Evolutionary conservation across 2,329 filamentous ascomycete species (phyloP), one percentile per base, ranked within the genome.

Genomic region (Juglanconis juglandina): DNA sequence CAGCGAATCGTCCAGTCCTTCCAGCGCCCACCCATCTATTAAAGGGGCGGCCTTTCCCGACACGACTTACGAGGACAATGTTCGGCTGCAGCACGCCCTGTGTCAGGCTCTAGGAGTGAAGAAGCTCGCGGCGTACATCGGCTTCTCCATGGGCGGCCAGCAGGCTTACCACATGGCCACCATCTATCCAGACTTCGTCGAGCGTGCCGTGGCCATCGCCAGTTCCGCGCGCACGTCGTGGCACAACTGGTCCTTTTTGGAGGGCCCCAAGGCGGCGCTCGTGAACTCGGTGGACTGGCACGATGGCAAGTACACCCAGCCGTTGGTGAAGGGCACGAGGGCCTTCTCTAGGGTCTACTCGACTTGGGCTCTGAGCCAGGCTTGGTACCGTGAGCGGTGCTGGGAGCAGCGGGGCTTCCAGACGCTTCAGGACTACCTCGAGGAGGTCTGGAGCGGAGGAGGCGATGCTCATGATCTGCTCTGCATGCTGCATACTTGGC

Each of bases 301-400:
- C 1, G 69, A 68, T 3, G 75, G 76, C 0, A 65, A 68, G n/a
- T 69, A 63, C 34, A 63, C 59, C 4, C 48, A 67, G 47, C 60
- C 62, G 2, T 63, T 52, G 7, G 70, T 3, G 87, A 76, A 72
- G 77, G 74, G 67, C 17, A 67, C 65, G 42, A 67, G 39, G 68
- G 80, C 63, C 69, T 93, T 94, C 58, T 89, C 82, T 0, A 81
- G 88, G 48, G 89, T 86, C 0, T 95, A 94, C 72, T 89, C 90
- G 1, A 90, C 89, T 0, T 95, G 86, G 90, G 90, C 90, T 0
- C 89, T 93, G 67, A 89, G 86, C 57, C 89, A 93, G 67, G 81
- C 88, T 0, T 94, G 93, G 68, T 94, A 93, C 68, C 81, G 90
- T 1, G 78, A 90, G 65, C 86, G 81, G 69, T 63, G 90, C 24